phyloP scores from a whole-genome alignment of 306 rosid species.

The Cucumis cinereus region DNA sequence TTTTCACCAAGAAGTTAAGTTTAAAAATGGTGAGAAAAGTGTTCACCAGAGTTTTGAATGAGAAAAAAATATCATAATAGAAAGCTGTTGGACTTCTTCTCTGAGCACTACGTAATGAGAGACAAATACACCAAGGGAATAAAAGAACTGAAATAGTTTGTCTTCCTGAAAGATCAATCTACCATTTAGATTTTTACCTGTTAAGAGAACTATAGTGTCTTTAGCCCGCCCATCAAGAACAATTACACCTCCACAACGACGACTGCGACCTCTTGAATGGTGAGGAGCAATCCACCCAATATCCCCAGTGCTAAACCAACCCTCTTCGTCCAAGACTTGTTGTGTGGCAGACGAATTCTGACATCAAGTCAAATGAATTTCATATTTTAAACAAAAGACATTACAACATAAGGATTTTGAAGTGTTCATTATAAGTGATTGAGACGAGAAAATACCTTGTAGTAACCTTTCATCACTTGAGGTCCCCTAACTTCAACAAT shows the following conservation, averaged over 20 bases:
- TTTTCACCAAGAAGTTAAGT: constrained; percentile 19
- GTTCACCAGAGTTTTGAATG: neutral
- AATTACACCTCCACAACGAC: constrained; percentile 52
- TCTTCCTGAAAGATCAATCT: neutral
- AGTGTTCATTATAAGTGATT: neutral
- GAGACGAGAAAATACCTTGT: constrained; percentile 43
- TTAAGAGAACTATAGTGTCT: constrained; percentile 87
- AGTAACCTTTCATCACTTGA: constrained; percentile 86
- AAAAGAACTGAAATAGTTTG: neutral
- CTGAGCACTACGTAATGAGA: neutral
- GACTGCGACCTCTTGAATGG: constrained; percentile 66
- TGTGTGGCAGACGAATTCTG: constrained; percentile 71
- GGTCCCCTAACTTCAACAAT: constrained; percentile 71
- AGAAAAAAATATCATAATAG: neutral
- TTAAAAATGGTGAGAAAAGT: neutral
- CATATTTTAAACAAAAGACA: neutral
- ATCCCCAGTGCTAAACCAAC: constrained; percentile 89
- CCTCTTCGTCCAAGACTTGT: constrained; percentile 54
- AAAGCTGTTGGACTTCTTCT: neutral
- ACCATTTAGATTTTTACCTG: constrained; percentile 28
- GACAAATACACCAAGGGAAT: neutral
- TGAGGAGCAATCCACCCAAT: constrained; percentile 80
- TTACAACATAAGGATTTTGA: neutral
- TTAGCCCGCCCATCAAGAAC: constrained; percentile 91
- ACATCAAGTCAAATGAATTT: constrained; percentile 3